Conservation (phyloP, 805 yeast genomes). For the Zygotorulaspora danielsina region DNA sequence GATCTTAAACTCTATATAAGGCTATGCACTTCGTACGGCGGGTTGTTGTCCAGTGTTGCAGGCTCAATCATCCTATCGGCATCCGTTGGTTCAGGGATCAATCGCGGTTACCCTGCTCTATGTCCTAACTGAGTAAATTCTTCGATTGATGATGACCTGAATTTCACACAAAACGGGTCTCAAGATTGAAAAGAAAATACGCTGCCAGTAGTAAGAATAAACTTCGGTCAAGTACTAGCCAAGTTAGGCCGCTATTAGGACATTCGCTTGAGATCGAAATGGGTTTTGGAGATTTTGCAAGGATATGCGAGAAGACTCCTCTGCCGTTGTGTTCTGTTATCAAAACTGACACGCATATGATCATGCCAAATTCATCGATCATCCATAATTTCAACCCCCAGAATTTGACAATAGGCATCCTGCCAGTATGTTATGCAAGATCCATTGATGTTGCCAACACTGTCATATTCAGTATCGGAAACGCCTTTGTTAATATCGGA, state of each 20-base stretch:
- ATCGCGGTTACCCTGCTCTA: neutral
- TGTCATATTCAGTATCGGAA: constrained; percentile 81
- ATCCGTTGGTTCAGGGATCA: too few species aligned
- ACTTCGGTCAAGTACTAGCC: too few species aligned
- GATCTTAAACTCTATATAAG: too few species aligned
- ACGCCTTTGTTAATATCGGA: constrained; percentile 78
- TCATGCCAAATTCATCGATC: constrained; percentile 23
- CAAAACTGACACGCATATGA: constrained; percentile 43
- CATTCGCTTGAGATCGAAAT: constrained; percentile 12
- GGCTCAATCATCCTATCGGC: too few species aligned
- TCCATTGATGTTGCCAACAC: constrained; percentile 88
- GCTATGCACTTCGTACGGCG: too few species aligned
- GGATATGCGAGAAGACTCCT: constrained; percentile 62
- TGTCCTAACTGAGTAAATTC: neutral
- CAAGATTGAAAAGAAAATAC: neutral
- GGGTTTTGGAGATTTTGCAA: constrained; percentile 31
- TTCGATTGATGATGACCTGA: neutral
- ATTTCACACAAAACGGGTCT: neutral
- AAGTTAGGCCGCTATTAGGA: neutral
- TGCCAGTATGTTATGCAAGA: constrained; percentile 79
- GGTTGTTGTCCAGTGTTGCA: too few species aligned
- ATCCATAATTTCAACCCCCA: constrained; percentile 22
- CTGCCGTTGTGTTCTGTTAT: constrained; percentile 78
- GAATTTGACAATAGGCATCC: constrained; percentile 51
- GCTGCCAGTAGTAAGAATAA: too few species aligned